Conservation (phyloP, 495 filamentous ascomycete species). For the Opeltia flavorubescens region DNA sequence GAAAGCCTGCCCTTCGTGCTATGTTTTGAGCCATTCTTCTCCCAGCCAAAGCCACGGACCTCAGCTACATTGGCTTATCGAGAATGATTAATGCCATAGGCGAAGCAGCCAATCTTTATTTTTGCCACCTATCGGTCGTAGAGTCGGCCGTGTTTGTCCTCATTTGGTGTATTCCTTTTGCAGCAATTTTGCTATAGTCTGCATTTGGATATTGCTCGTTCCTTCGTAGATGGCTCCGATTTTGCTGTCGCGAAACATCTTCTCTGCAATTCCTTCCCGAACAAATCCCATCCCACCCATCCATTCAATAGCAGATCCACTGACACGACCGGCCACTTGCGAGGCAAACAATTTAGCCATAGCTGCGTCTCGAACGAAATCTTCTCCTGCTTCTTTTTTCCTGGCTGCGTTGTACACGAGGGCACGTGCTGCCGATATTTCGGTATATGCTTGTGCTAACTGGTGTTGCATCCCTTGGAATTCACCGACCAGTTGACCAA, state of each 20-base stretch:
- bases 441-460: slow-evolving; percentile 88
- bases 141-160: neutral
- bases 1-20: no score
- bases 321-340: slow-evolving; percentile 82
- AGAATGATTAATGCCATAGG: neutral
- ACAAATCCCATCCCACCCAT: slow-evolving; percentile 99
- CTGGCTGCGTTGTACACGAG: slow-evolving; percentile 93
- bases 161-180: slow-evolving; percentile 74
- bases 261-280: slow-evolving; percentile 91
- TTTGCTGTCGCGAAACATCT: slow-evolving; percentile 96
- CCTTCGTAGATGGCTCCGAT: slow-evolving; percentile 99
- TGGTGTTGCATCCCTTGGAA: slow-evolving; percentile 99
- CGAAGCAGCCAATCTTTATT: no score
- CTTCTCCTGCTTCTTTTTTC: slow-evolving; percentile 93
- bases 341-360: slow-evolving; percentile 96
- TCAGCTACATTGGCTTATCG: neutral
- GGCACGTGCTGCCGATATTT: slow-evolving; percentile 80
- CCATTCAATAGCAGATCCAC: slow-evolving; percentile 85
- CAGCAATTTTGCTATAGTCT: slow-evolving; percentile 85
- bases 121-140: no score
- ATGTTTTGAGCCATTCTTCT: no score
- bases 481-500: slow-evolving; percentile 78
- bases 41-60: neutral
- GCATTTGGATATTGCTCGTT: slow-evolving; percentile 71
- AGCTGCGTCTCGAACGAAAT: slow-evolving; percentile 88